These are phyloP conservation scores for Hyphopichia khmerensis DNA, from an alignment of 1,139 yeast genomes.

Conservation along the genomic window DNA sequence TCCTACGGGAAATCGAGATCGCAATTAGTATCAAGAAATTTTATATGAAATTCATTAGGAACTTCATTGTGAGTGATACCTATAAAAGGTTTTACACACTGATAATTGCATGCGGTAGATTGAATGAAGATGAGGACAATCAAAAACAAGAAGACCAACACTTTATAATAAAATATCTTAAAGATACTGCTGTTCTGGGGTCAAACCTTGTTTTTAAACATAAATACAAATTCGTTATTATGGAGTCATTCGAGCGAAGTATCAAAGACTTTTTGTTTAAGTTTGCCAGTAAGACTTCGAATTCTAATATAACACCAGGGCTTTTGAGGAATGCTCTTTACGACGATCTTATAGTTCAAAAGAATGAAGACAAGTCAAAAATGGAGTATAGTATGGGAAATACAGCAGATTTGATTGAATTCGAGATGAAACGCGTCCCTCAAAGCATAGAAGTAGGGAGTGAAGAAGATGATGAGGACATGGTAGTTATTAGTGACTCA, in stretches of 20 bases:
- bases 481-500: background rate
- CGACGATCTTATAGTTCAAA: background rate
- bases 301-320: background rate
- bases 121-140: background rate
- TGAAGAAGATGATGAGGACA: background rate
- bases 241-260: background rate
- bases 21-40: background rate
- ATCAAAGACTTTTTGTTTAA: background rate
- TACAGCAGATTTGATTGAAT: background rate
- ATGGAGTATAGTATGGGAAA: background rate
- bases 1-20: background rate
- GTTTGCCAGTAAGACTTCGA: background rate
- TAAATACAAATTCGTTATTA: background rate
- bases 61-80: background rate
- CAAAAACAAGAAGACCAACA: background rate
- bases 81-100: conserved; percentile 2
- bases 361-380: background rate
- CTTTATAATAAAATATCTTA: background rate
- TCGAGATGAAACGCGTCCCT: background rate
- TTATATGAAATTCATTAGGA: background rate
- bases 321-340: background rate
- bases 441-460: background rate
- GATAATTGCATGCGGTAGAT: conserved; percentile 3
- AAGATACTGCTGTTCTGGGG: background rate
- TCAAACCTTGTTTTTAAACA: background rate